Conservation (phyloP, 495 filamentous ascomycete genomes). For the Penicillium lagena region DNA sequence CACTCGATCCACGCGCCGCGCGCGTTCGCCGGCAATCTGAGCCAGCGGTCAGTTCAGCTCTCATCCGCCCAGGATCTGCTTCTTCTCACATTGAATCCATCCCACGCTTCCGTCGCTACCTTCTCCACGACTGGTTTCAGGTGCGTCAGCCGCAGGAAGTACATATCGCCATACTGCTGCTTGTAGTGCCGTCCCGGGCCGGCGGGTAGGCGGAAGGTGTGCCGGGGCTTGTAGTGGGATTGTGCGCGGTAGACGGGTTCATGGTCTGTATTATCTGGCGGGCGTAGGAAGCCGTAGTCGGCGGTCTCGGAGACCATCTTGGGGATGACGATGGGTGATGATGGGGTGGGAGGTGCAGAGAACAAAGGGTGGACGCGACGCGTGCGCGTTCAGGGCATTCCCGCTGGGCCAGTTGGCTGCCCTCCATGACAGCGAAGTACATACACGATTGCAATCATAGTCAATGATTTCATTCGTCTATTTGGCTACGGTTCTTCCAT, state of each 20-base stretch:
- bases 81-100: constrained; percentile 52
- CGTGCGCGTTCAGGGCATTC: no score
- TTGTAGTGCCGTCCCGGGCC: constrained; percentile 70
- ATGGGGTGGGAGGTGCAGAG: background rate
- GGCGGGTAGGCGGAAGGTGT: constrained; percentile 64
- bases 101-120: constrained; percentile 69
- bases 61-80: background rate
- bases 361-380: no score
- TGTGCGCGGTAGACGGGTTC: constrained; percentile 35
- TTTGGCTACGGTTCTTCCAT: no score
- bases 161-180: constrained; percentile 96
- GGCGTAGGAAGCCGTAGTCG: constrained; percentile 27
- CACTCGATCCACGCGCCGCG: constrained; percentile 71
- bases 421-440: no score
- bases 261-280: constrained; percentile 37
- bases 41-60: background rate
- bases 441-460: no score
- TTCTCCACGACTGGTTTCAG: constrained; percentile 79
- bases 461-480: no score
- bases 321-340: constrained; percentile 3
- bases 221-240: constrained; percentile 69
- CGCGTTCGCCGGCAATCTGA: constrained; percentile 70
- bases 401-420: no score
- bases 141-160: constrained; percentile 83
- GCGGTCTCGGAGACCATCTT: constrained; percentile 21